phyloP scores from a whole-genome alignment of 805 yeast genomes.

The Candida namnaoensis region DNA sequence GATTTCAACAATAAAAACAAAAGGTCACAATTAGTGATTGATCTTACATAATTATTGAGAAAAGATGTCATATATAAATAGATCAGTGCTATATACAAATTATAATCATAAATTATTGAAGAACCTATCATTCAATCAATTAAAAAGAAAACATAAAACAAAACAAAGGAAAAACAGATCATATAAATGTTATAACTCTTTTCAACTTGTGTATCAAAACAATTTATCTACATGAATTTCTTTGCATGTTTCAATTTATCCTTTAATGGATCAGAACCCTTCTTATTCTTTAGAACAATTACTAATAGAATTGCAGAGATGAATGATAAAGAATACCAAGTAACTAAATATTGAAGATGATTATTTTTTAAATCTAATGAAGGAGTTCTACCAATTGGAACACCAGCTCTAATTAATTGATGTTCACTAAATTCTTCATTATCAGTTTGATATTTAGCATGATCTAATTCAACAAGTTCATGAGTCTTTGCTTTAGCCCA shows the following conservation, averaged over 20 bases:
- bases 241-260: slow-evolving; percentile 44
- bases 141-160: no score
- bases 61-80: no score
- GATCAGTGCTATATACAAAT: no score
- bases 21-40: no score
- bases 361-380: slow-evolving; percentile 77
- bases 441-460: not conserved
- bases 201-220: not conserved
- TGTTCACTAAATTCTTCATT: slow-evolving; percentile 36
- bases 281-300: slow-evolving; percentile 36
- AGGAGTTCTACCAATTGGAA: slow-evolving; percentile 83
- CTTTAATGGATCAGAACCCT: slow-evolving; percentile 25
- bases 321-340: slow-evolving; percentile 88
- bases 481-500: slow-evolving; percentile 12
- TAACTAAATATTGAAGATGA: slow-evolving; percentile 84
- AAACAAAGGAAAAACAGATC: no score
- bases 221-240: slow-evolving; percentile 21
- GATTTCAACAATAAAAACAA: no score
- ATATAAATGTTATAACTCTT: no score
- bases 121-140: no score
- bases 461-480: not conserved
- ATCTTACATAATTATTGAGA: no score
- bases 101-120: no score
- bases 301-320: slow-evolving; percentile 63
- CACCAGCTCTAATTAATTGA: slow-evolving; percentile 72